phyloP scores from a whole-genome alignment of 768 basidiomycete genomes.

The Mycena belliarum region DNA sequence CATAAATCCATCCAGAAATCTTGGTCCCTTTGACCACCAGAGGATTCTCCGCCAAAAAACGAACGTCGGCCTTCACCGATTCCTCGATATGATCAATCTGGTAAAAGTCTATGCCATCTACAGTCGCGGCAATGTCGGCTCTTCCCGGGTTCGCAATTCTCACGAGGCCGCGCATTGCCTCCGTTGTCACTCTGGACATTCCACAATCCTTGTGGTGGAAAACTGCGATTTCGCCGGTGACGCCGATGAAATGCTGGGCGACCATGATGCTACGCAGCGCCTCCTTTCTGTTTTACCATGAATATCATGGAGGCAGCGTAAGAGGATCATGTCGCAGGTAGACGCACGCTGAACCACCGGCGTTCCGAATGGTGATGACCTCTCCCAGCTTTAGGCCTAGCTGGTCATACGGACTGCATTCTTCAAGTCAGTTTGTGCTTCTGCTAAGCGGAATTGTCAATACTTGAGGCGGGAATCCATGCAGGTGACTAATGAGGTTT shows the following conservation, averaged over 20 bases:
- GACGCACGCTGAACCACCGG: slow-evolving; percentile 49
- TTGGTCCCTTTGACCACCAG: slow-evolving; percentile 41
- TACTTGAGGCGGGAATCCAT: slow-evolving; percentile 59
- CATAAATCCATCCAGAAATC: slow-evolving; percentile 53
- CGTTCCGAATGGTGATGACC: slow-evolving; percentile 55
- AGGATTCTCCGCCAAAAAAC: slow-evolving; percentile 42
- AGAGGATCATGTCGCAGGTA: background rate
- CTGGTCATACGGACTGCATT: slow-evolving; percentile 38
- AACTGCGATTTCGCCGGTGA: slow-evolving; percentile 44
- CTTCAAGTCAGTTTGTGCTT: background rate
- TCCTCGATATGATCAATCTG: slow-evolving; percentile 42
- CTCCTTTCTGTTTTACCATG: slow-evolving; percentile 36
- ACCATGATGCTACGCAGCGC: slow-evolving; percentile 52
- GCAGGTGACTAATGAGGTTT: slow-evolving; percentile 41
- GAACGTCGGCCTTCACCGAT: slow-evolving; percentile 44
- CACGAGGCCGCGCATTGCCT: slow-evolving; percentile 37
- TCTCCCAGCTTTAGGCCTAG: slow-evolving; percentile 52
- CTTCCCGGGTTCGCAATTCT: slow-evolving; percentile 29
- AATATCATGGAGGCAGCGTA: background rate
- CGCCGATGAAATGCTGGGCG: slow-evolving; percentile 52
- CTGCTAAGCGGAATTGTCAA: background rate
- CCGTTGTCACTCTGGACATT: slow-evolving; percentile 48
- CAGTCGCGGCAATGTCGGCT: slow-evolving; percentile 24
- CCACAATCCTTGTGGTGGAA: slow-evolving; percentile 60
- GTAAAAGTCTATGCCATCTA: slow-evolving; percentile 44